phyloP scores from a whole-genome alignment of 257 asterid genomes.

The Capsicum chinense region DNA sequence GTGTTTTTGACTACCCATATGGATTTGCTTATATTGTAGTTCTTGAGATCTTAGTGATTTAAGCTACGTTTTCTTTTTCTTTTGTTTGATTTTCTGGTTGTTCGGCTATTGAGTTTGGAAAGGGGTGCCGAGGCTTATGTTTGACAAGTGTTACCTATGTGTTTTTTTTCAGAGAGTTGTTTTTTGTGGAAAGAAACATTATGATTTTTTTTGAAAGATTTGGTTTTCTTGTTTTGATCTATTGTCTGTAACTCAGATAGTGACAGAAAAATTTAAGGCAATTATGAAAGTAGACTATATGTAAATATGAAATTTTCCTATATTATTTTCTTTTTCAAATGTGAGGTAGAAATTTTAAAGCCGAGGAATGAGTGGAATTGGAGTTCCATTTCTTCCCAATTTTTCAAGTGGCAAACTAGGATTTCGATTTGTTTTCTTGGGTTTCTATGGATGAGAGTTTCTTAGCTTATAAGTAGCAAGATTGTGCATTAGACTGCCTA shows the following conservation, averaged over 20 bases:
- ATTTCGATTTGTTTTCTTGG: not conserved
- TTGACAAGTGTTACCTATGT: not conserved
- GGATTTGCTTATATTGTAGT: conserved; percentile 9
- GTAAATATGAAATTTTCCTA: not conserved
- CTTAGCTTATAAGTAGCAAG: not conserved
- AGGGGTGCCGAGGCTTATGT: not conserved
- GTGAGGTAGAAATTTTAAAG: conserved; percentile 12
- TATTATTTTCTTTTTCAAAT: not conserved
- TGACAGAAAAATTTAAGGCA: not conserved
- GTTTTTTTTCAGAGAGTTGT: not conserved
- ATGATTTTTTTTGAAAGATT: too few relatives aligned
- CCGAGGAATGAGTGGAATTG: not conserved
- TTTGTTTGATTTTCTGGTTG: not conserved
- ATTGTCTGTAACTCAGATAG: not conserved
- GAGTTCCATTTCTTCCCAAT: not conserved
- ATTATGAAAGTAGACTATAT: not conserved
- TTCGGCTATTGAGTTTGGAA: conserved; percentile 1
- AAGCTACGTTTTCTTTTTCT: too few relatives aligned
- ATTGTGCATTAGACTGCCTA: not conserved
- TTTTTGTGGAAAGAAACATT: not conserved
- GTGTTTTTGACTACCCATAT: not conserved
- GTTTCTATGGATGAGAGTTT: not conserved
- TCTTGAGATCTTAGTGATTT: conserved; percentile 4
- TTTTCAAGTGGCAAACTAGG: too few relatives aligned
- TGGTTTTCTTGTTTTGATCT: not conserved